Evolutionary conservation across 805 yeast genomes (phyloP).

Genomic region (Saccharomyces cerevisiae): DNA sequence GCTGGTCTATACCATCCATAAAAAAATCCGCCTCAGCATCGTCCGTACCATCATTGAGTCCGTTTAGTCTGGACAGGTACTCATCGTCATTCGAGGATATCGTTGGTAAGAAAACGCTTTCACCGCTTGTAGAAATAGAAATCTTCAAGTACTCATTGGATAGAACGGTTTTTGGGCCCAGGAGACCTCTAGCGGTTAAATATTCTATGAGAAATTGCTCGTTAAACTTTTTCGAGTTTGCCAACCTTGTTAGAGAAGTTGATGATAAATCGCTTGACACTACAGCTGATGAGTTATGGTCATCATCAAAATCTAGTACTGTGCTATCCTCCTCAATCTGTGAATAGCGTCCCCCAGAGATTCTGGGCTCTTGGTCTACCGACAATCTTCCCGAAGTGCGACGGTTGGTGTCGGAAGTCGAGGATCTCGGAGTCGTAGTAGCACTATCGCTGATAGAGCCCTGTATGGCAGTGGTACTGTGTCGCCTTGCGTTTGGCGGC

Average conservation of each 20-base stretch:
- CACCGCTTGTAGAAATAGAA: slow-evolving; percentile 30
- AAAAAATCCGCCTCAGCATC: slow-evolving; percentile 1
- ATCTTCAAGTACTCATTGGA: slow-evolving; percentile 16
- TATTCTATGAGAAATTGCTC: slow-evolving; percentile 15
- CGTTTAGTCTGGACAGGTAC: slow-evolving; percentile 24
- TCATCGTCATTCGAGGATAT: slow-evolving; percentile 29
- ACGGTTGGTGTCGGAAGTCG: background rate
- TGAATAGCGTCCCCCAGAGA: background rate
- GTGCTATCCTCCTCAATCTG: background rate
- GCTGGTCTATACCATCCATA: background rate
- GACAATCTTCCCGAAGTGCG: background rate
- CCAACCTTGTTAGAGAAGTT: background rate
- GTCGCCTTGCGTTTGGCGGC: background rate
- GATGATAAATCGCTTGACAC: background rate
- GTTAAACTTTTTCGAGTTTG: background rate
- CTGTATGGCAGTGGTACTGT: background rate
- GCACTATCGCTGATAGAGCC: background rate
- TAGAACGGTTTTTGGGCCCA: slow-evolving; percentile 13
- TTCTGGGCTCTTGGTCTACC: background rate
- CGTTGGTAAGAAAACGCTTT: slow-evolving; percentile 31
- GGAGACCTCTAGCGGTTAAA: slow-evolving; percentile 24
- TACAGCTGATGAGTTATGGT: background rate
- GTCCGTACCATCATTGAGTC: slow-evolving; percentile 9
- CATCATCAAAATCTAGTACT: background rate
- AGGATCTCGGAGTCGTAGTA: background rate